Evolutionary conservation across 257 asterid genomes (phyloP).

Genomic region (Cruciata laevipes): DNA sequence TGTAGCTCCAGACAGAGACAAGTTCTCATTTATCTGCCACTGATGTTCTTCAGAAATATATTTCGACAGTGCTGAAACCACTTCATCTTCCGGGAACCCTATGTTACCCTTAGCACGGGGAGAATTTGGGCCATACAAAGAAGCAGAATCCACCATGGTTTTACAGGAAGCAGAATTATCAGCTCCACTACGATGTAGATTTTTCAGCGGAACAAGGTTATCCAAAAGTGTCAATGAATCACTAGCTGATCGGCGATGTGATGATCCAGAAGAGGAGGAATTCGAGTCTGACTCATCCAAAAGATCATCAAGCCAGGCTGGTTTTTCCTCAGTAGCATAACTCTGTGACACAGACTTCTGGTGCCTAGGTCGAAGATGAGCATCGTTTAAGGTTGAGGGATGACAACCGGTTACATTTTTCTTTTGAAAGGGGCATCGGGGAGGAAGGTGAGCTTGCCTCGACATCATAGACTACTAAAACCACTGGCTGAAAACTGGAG

Average conservation of each 20-base stretch:
- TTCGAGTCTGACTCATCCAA: constrained; percentile 45
- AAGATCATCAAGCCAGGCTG: constrained; percentile 65
- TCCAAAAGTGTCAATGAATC: constrained; percentile 44
- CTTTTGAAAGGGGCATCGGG: constrained; percentile 80
- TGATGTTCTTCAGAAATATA: constrained; percentile 40
- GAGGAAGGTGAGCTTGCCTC: constrained; percentile 78
- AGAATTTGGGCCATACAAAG: constrained; percentile 75
- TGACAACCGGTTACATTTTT: constrained; percentile 26
- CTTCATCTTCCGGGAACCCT: constrained; percentile 43
- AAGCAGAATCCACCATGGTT: constrained; percentile 39
- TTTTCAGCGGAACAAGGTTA: constrained; percentile 28
- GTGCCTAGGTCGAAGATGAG: constrained; percentile 29
- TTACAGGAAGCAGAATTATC: constrained; percentile 35
- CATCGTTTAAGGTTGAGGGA: constrained; percentile 25
- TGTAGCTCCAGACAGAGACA: constrained; percentile 33
- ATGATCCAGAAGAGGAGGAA: constrained; percentile 27
- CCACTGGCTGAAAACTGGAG: constrained; percentile 27
- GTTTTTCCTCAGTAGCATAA: constrained; percentile 49
- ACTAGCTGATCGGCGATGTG: constrained; percentile 52
- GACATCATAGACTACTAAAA: constrained; percentile 43
- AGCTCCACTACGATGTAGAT: constrained; percentile 24
- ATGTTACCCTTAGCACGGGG: constrained; percentile 56
- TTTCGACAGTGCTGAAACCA: constrained; percentile 58
- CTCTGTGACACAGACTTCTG: constrained; percentile 38
- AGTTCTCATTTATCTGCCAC: constrained; percentile 37